Evolutionary conservation across 495 filamentous ascomycete genomes (phyloP), one percentile per base, ranked within the genome.

Genomic region (Aspergillus avenaceus): DNA sequence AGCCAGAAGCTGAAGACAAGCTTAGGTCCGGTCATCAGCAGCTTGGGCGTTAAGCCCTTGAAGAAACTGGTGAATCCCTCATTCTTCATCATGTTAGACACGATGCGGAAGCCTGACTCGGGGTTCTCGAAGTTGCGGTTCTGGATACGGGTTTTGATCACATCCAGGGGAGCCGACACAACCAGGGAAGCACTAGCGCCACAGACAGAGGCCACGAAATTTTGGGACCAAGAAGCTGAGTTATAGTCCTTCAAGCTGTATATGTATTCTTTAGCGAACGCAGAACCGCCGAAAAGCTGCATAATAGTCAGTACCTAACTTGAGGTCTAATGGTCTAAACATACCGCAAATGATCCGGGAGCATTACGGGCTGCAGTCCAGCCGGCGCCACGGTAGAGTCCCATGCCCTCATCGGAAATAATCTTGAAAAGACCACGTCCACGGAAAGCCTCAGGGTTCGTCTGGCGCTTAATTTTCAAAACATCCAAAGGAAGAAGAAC

Each of bases 1-100:
- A 99, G 80, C 93, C 93, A 99, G 83, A 99, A 99, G 56, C 91
- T 96, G 80, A 98, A 98, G 49, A 97, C 91, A 44, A 98, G 77
- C 80, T 98, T 98, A 53, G 93, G 93, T 25, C 93, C 93, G 18
- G 93, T 98, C 91, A 97, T 97, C 60, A 98, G 77, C 55, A 98
- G 80, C 83, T 99, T 99, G 44, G 93, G 93, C 37, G 88, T 88
- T 47, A 99, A 70, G 13, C 93, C 93, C 81, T 99, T 99, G 82
- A 99, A 99, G 81, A 99, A 97, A 50, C 84, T 84, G 19, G 76
- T 73, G 50, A 84, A 55, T 8, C 93, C 93, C 72, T 99, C 93
- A 51, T 95, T 80, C 78, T 81, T 84, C 40, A 85, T 77, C 93
- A 99, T 99, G 58, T 88, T 96, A 18, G 83, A 80, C 44, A 90